These are phyloP conservation scores for Lactifluus subvellereus DNA, from an alignment of 768 basidiomycete genomes.

Conservation along the genomic window DNA sequence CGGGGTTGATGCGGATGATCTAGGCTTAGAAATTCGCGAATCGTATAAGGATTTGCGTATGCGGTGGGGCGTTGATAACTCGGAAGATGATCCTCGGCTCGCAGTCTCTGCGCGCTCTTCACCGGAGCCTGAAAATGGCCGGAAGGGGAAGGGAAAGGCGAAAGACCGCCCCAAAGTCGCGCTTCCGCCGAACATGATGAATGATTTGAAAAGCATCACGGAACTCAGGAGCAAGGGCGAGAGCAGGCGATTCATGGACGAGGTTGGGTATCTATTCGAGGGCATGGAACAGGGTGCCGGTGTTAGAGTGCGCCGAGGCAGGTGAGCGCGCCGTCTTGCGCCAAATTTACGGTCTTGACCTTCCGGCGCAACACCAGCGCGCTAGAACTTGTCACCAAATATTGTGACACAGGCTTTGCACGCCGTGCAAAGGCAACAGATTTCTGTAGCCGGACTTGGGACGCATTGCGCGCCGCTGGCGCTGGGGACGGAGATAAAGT, in stretches of 20 bases:
- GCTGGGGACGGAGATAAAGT: conserved; percentile 62
- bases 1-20: conserved; percentile 32
- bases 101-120: conserved; percentile 19
- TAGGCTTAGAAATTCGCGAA: conserved; percentile 53
- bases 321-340: conserved; percentile 37
- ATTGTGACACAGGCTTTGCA: conserved; percentile 69
- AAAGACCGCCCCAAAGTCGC: conserved; percentile 26
- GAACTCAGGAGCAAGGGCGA: conserved; percentile 79
- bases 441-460: conserved; percentile 65
- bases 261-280: conserved; percentile 81
- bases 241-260: conserved; percentile 72
- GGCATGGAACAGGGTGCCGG: conserved; percentile 54
- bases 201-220: conserved; percentile 72
- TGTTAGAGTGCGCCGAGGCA: conserved; percentile 57
- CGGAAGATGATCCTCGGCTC: conserved; percentile 61
- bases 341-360: background rate
- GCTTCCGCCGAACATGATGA: conserved; percentile 57
- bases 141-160: conserved; percentile 36
- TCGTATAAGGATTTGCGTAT: conserved; percentile 68
- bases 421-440: conserved; percentile 76
- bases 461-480: conserved; percentile 51
- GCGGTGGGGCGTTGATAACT: conserved; percentile 79
- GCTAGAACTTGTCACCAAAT: conserved; percentile 66
- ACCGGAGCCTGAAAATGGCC: conserved; percentile 31
- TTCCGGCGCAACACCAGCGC: conserved; percentile 42